Evolutionary conservation across 1,284 basidiomycete species (phyloP).

Genomic region (Moesziomyces parantarcticus): DNA sequence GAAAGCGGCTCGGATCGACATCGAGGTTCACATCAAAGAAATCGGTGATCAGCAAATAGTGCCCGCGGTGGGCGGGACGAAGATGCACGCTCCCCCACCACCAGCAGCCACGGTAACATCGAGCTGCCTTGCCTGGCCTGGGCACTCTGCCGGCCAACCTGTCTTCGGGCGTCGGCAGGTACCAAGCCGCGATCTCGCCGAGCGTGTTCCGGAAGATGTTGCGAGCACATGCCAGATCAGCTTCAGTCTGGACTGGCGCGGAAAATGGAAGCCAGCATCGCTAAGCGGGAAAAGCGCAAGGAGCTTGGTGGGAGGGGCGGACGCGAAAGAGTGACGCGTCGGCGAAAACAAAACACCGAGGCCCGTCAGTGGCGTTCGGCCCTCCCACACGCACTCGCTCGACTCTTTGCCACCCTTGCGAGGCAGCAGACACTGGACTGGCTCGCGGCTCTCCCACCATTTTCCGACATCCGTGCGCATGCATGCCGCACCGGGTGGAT

Average conservation of each 20-base stretch:
- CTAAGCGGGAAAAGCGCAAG: no score
- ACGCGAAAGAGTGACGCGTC: constrained; percentile 15
- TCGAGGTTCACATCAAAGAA: no score
- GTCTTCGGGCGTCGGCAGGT: no score
- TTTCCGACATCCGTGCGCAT: background rate
- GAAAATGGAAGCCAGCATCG: no score
- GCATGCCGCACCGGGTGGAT: no score
- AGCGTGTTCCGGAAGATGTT: no score
- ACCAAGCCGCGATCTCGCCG: no score
- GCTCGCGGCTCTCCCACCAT: background rate
- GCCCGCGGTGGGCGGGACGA: background rate
- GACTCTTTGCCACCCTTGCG: background rate
- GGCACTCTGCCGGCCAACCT: background rate
- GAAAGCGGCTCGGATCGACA: no score
- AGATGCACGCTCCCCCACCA: background rate
- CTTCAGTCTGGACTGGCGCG: no score
- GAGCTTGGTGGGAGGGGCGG: background rate
- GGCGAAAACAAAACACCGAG: constrained; percentile 22
- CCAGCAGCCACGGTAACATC: no score
- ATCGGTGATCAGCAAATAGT: background rate
- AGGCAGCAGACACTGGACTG: no score
- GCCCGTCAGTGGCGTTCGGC: constrained; percentile 1
- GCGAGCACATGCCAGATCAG: no score
- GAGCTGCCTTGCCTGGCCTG: background rate
- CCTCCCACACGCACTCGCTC: background rate